Base-by-base conservation (phyloP, 2,329 filamentous ascomycete species). In the Cryphonectria naterciae region DNA sequence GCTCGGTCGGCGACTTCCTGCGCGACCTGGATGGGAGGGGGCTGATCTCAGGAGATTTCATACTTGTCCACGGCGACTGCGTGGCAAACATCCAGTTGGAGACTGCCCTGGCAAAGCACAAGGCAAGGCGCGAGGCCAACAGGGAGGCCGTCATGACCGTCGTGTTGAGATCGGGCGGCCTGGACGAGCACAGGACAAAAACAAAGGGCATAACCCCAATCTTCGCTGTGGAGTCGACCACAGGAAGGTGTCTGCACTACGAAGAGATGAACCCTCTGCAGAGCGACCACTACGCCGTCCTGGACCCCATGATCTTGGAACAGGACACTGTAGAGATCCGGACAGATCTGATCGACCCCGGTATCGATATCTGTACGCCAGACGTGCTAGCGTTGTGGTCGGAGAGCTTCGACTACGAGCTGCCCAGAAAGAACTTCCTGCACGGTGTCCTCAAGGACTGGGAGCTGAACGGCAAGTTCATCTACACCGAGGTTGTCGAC, bases 141-240 rank as follows among this genome's bases (percentile, higher is more conserved):
- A 95, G 96, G 77, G 95, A 97, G 79, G 94, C 95, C 52, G 97
- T 98, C 81, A 98, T 99, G 96, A 99, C 96, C 3, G 92, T 98
- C 87, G 89, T 99, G 17, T 83, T 98, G 71, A 88, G 94, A 62
- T 92, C 95, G 79, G 93, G 91, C 11, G 93, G 93, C 62, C 83
- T 87, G 8, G 81, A 81, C 11, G 85, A 85, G 64, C 94, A 97
- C 81, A 86, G 93, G 68, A 94, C 93, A 39, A 95, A 95, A 80
- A 86, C 89, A 1, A 89, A 92, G 70, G 90, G 89, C 39, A 88
- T 93, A 74, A 92, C 90, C 5, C 94, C 95, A 0, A 87, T 96
- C 4, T 99, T 98, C 77, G 91, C 97, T 28, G 86, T 98, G 73
- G 95, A 98, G 77, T 90, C 92, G 0, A 88, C 86, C 52, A 93